Evolutionary conservation across 2,329 filamentous ascomycete species (phyloP), one percentile per base, ranked within the genome.

Genomic region (Ilyonectria mors-panacis): DNA sequence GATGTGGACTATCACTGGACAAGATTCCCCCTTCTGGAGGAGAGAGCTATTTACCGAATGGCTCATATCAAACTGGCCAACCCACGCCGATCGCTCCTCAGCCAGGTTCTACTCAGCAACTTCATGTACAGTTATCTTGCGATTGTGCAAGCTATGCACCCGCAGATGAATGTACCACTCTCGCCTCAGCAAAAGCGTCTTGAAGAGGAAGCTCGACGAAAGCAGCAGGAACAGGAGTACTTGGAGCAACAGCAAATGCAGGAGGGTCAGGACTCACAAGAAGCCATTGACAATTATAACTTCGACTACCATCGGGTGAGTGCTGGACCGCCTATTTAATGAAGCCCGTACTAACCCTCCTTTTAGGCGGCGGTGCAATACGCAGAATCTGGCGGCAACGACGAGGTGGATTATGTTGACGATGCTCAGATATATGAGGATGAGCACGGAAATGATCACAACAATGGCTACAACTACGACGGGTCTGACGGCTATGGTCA

Each of bases 71-170:
- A 99, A 81, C 89, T 99, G 68, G 96, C 96, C n/a, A 98, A 99
- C 78, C 96, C 96, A 42, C 91, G 95, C 50, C 92, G 96, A 63
- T 93, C 95, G 45, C 84, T 99, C 58, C 92, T 97, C 78, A 98
- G 95, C 67, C 96, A 99, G 81, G 96, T 99, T 23, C 86, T 99
- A 66, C 88, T 99, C 73, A 98, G 95, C 82, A 99, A 99, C 80
- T 99, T 99, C 82, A 99, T 99, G 96, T 99, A 99, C 83, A 96
- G 94, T 64, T 99, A 99, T 80, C 88, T 99, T 71, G 96, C 96
- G 69, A 99, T 98, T 81, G 96, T 99, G 51, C 96, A 99, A 82
- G 94, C 97, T 76, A 98, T 98, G 94, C 96, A 99, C 80, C 96
- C 96, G 48, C 94, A 97, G 77, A 93, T 98, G 82, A 93, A 97